These are phyloP conservation scores for Rhizopus stolonifer DNA, from an alignment of 371 early-diverging fungal genomes.

Conservation along the genomic window DNA sequence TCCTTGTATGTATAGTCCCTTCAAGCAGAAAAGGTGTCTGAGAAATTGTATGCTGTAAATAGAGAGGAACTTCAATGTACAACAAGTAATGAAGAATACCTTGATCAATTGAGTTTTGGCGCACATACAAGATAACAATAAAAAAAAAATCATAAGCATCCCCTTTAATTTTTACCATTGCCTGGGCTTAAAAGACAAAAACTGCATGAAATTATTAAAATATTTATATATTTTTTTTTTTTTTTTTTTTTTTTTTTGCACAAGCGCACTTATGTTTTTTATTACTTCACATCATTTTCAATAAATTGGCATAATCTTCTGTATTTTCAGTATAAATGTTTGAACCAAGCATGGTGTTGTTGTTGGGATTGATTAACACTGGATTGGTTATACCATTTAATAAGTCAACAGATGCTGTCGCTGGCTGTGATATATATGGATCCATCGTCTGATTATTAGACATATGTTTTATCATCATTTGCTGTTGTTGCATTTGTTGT, in stretches of 20 bases:
- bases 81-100: constrained; percentile 46
- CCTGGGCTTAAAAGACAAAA: too few relatives aligned
- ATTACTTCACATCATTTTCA: constrained; percentile 41
- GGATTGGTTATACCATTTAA: constrained; percentile 33
- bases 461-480: constrained; percentile 25
- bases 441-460: constrained; percentile 23
- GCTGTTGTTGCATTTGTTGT: too few relatives aligned
- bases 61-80: constrained; percentile 37
- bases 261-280: too few relatives aligned
- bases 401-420: constrained; percentile 28
- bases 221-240: too few relatives aligned
- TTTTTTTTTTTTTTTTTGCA: too few relatives aligned
- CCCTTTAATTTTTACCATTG: too few relatives aligned
- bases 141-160: too few relatives aligned
- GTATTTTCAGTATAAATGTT: constrained; percentile 16
- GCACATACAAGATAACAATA: background rate
- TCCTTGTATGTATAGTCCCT: constrained; percentile 24
- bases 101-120: constrained; percentile 28
- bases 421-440: constrained; percentile 22
- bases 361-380: constrained; percentile 27
- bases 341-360: constrained; percentile 20
- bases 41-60: constrained; percentile 44
- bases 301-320: constrained; percentile 28
- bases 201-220: too few relatives aligned
- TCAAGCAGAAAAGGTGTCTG: constrained; percentile 46